Evolutionary conservation across 1,284 basidiomycete species (phyloP).

Genomic region (Cutaneotrichosporon arboriforme): DNA sequence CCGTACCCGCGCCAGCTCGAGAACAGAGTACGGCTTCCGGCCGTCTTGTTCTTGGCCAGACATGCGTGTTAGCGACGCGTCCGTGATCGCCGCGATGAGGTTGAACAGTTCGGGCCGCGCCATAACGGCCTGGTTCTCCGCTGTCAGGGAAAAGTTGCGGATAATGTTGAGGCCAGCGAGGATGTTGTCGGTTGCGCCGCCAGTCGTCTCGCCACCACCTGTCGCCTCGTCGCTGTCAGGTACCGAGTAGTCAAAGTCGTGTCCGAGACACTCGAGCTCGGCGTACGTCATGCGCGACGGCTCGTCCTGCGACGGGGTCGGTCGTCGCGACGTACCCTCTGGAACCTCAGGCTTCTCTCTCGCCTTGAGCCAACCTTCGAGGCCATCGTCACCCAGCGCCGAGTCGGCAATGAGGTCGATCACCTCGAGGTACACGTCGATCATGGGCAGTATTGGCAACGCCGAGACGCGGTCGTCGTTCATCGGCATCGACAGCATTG

Average conservation of each 20-base stretch:
- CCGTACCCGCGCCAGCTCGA: constrained; percentile 67
- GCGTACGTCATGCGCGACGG: constrained; percentile 71
- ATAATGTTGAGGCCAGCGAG: constrained; percentile 72
- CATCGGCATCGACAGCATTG: constrained; percentile 57
- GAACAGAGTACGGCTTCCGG: constrained; percentile 54
- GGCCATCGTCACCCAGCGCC: constrained; percentile 59
- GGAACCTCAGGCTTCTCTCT: neutral
- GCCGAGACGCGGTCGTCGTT: constrained; percentile 52
- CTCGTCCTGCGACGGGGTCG: constrained; percentile 48
- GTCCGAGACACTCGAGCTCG: constrained; percentile 78
- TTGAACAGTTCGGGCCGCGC: constrained; percentile 61
- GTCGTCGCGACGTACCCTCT: neutral
- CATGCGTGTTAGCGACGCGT: constrained; percentile 51
- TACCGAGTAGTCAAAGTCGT: constrained; percentile 76
- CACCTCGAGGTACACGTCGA: constrained; percentile 78
- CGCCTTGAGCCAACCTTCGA: constrained; percentile 43
- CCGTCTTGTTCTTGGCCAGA: constrained; percentile 33
- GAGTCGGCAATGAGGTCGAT: constrained; percentile 80
- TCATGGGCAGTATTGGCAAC: constrained; percentile 69
- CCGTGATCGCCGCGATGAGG: constrained; percentile 61
- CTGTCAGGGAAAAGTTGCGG: constrained; percentile 72
- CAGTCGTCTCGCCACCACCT: constrained; percentile 13
- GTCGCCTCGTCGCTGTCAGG: constrained; percentile 40
- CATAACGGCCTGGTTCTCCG: constrained; percentile 67
- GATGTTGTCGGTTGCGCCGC: constrained; percentile 55